phyloP scores from a whole-genome alignment of 164 flowering plant genomes.

The Vitis rupestris region DNA sequence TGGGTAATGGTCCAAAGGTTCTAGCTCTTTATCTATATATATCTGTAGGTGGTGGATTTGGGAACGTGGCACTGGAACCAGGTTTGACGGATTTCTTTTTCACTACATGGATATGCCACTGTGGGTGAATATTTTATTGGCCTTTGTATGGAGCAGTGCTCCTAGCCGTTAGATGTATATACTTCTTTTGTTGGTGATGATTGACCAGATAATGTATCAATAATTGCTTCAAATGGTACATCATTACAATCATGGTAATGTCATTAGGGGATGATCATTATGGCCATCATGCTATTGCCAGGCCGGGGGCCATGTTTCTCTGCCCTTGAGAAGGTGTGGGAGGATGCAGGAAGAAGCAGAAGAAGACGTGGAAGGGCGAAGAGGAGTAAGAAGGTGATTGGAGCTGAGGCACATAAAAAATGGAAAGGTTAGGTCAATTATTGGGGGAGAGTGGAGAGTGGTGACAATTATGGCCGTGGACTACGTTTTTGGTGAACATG shows the following conservation, averaged over 20 bases:
- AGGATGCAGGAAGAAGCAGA: no score
- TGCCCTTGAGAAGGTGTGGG: neutral
- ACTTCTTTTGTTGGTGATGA: neutral
- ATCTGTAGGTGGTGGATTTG: no score
- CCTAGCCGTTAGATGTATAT: neutral
- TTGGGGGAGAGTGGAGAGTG: conserved; percentile 14
- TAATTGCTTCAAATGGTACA: conserved; percentile 12
- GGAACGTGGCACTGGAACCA: no score
- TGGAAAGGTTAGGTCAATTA: conserved; percentile 14
- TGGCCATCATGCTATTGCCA: no score
- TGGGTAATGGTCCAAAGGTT: no score
- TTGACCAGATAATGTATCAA: conserved; percentile 2
- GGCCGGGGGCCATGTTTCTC: neutral
- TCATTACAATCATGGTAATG: neutral
- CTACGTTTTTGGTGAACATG: conserved; percentile 13
- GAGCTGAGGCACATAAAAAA: no score
- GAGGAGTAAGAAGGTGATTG: no score
- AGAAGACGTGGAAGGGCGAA: no score
- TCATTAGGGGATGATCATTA: neutral
- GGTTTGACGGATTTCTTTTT: neutral
- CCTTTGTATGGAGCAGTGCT: neutral
- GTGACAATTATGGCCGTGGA: conserved; percentile 6
- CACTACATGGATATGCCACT: neutral
- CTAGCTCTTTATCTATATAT: no score
- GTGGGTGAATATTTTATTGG: neutral